These are phyloP conservation scores for Geotrichum europaeum DNA, from an alignment of 1,139 yeast genomes.

Conservation along the genomic window DNA sequence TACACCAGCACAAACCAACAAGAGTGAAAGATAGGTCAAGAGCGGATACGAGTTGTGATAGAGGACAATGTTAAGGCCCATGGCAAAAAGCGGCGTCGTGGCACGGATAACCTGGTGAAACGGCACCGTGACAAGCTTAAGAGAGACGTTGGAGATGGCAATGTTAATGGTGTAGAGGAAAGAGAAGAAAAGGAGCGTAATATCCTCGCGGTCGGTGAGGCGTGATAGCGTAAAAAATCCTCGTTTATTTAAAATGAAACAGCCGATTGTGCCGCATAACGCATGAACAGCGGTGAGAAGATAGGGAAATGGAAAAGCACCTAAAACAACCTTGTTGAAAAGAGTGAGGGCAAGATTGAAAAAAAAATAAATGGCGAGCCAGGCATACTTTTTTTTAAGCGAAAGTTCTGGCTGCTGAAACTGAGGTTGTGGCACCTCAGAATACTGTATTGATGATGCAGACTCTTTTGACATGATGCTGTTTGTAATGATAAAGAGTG, in stretches of 20 bases:
- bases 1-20: conserved; percentile 21
- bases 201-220: conserved; percentile 22
- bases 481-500: background rate
- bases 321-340: conserved; percentile 29
- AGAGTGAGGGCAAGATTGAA: conserved; percentile 28
- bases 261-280: conserved; percentile 26
- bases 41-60: conserved; percentile 24
- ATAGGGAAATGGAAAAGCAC: conserved; percentile 29
- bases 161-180: conserved; percentile 29
- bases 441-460: background rate
- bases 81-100: conserved; percentile 29
- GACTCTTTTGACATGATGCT: conserved; percentile 6
- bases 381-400: conserved; percentile 13
- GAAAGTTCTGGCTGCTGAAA: conserved; percentile 6
- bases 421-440: background rate
- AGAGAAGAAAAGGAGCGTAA: conserved; percentile 25
- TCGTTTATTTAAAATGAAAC: conserved; percentile 22
- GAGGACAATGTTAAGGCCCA: conserved; percentile 23
- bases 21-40: conserved; percentile 26
- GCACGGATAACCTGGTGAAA: conserved; percentile 30
- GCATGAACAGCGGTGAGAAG: conserved; percentile 28
- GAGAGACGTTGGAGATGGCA: conserved; percentile 28
- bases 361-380: conserved; percentile 28
- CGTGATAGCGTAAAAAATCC: conserved; percentile 25
- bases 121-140: conserved; percentile 29